Conservation (phyloP, 257 asterid species). For the Solanum habrochaites region DNA sequence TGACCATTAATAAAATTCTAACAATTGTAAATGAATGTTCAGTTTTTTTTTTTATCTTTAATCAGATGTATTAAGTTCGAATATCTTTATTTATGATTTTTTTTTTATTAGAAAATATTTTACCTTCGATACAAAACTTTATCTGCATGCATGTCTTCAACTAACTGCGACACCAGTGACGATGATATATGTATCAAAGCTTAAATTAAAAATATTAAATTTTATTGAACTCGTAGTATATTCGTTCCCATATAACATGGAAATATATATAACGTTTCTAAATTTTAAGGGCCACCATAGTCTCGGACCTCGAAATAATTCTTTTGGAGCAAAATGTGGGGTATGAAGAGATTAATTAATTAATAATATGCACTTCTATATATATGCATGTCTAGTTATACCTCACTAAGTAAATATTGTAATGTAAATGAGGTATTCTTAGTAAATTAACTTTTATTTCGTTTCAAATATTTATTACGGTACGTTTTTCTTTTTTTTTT, state of each 20-base stretch:
- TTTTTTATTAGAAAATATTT: too few relatives aligned
- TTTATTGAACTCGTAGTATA: background rate
- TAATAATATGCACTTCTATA: background rate
- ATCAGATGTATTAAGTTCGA: fast-evolving
- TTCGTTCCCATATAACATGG: background rate
- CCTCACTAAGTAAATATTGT: background rate
- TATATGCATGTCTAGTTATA: too few relatives aligned
- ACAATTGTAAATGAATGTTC: too few relatives aligned
- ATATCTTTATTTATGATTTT: too few relatives aligned
- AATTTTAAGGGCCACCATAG: background rate
- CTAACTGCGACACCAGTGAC: background rate
- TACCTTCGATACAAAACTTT: too few relatives aligned
- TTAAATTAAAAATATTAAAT: background rate
- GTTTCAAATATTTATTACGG: background rate
- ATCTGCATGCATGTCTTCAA: background rate
- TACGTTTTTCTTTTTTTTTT: fast-evolving
- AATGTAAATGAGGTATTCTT: background rate
- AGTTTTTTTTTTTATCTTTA: too few relatives aligned
- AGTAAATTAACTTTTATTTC: background rate
- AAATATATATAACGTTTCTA: background rate
- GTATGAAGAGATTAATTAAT: background rate
- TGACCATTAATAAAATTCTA: too few relatives aligned
- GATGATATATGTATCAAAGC: background rate
- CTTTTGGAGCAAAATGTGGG: background rate
- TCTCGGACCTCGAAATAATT: background rate